Conservation (phyloP, 2,329 filamentous ascomycete species). For the Fusarium burgessii region DNA sequence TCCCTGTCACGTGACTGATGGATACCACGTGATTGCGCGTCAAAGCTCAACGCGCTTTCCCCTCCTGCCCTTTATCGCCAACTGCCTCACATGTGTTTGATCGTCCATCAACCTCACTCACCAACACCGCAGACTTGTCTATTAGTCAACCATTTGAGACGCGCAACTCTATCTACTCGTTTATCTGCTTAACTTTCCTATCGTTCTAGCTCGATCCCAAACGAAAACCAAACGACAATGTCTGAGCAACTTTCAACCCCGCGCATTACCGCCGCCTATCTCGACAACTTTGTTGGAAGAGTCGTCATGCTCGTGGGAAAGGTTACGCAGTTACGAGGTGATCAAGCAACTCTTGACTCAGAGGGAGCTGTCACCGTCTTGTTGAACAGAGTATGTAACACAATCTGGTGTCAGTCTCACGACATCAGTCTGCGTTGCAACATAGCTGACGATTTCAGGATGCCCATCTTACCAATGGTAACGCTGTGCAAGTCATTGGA, state of each 20-base stretch:
- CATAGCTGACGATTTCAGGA: slow-evolving; percentile 64
- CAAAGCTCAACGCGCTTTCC: slow-evolving; percentile 29
- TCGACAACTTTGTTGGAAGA: slow-evolving; percentile 78
- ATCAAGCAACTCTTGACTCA: slow-evolving; percentile 83
- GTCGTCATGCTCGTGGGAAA: slow-evolving; percentile 89
- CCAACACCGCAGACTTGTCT: neutral
- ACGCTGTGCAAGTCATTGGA: slow-evolving; percentile 81
- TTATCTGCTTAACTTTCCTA: neutral
- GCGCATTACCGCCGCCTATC: slow-evolving; percentile 83
- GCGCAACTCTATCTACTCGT: rapidly evolving
- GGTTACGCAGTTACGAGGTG: slow-evolving; percentile 84
- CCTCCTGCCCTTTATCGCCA: slow-evolving; percentile 24
- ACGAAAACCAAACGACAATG: slow-evolving; percentile 62
- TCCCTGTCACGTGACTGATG: slow-evolving; percentile 13
- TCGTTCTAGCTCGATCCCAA: neutral
- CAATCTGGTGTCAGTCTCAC: neutral
- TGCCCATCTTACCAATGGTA: slow-evolving; percentile 74
- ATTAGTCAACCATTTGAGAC: neutral
- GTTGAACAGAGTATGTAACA: slow-evolving; percentile 74
- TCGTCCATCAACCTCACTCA: neutral
- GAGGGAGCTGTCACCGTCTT: slow-evolving; percentile 80
- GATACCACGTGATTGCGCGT: slow-evolving; percentile 38
- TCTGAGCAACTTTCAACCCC: slow-evolving; percentile 76
- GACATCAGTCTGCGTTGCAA: neutral
- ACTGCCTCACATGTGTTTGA: slow-evolving; percentile 15